Percentiles rank a stretch among this genome's conserved stretches.
Conservation (phyloP, 164 flowering plant species). For the grape (Vitis vinifera) region ASM3070453v1 NC_081810.1:6971501-6972000, state of each 20-base stretch:
- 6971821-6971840: constrained; percentile 86
- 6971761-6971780: constrained; percentile 86
- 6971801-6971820: constrained; percentile 71
- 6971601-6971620: constrained; percentile 86
- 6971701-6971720: constrained; percentile 97
- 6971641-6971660: constrained; percentile 95
- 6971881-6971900: constrained; percentile 12
- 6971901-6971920: constrained; percentile 3
- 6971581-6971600: constrained; percentile 97
- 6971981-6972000: constrained; percentile 23
- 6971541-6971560: constrained; percentile 82
- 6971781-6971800: constrained; percentile 72
- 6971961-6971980: constrained; percentile 57
- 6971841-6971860: constrained; percentile 55
- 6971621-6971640: constrained; percentile 80
- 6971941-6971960: constrained; percentile 44
- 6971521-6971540: constrained; percentile 88
- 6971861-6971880: constrained; percentile 34
- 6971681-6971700: constrained; percentile 82
- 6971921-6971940: constrained; percentile 24
- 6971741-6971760: constrained; percentile 87
- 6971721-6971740: constrained; percentile 76
- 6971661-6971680: constrained; percentile 95
- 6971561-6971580: constrained; percentile 94
- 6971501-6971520: constrained; percentile 81